Conservation (phyloP, 2,329 filamentous ascomycete genomes). For the Furcasterigmium furcatum region DNA sequence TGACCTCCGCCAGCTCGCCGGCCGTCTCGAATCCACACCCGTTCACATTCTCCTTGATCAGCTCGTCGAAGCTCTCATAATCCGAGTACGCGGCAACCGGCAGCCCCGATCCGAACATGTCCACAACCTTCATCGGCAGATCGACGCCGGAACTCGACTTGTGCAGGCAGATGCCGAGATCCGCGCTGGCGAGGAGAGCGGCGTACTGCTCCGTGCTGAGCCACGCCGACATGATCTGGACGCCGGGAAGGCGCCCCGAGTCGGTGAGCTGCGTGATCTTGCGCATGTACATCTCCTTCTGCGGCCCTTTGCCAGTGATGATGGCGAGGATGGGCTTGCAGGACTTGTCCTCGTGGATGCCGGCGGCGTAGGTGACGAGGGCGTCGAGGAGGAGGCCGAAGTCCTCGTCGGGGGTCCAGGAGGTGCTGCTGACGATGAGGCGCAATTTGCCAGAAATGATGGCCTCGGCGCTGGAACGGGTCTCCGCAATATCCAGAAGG, state of each 20-base stretch:
- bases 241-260: slow-evolving; percentile 61
- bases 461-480: slow-evolving; percentile 53
- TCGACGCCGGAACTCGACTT: slow-evolving; percentile 93
- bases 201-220: slow-evolving; percentile 83
- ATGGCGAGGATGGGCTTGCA: slow-evolving; percentile 74
- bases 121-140: slow-evolving; percentile 97
- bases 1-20: slow-evolving; percentile 58
- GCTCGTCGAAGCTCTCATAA: slow-evolving; percentile 85
- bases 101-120: slow-evolving; percentile 95
- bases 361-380: slow-evolving; percentile 67
- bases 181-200: slow-evolving; percentile 75
- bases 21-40: slow-evolving; percentile 79
- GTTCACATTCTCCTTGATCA: slow-evolving; percentile 85
- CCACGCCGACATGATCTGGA: slow-evolving; percentile 80
- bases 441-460: slow-evolving; percentile 57
- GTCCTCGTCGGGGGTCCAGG: slow-evolving; percentile 96
- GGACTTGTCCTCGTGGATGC: slow-evolving; percentile 28
- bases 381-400: slow-evolving; percentile 85
- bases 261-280: slow-evolving; percentile 60
- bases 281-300: slow-evolving; percentile 71
- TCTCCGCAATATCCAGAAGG: slow-evolving; percentile 63
- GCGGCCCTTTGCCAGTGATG: slow-evolving; percentile 92
- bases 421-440: slow-evolving; percentile 88
- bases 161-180: slow-evolving; percentile 88
- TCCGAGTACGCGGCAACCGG: slow-evolving; percentile 83